These are phyloP conservation scores for Ustilago vetiveriae DNA, from an alignment of 1,284 basidiomycete species.

Conservation along the genomic window DNA sequence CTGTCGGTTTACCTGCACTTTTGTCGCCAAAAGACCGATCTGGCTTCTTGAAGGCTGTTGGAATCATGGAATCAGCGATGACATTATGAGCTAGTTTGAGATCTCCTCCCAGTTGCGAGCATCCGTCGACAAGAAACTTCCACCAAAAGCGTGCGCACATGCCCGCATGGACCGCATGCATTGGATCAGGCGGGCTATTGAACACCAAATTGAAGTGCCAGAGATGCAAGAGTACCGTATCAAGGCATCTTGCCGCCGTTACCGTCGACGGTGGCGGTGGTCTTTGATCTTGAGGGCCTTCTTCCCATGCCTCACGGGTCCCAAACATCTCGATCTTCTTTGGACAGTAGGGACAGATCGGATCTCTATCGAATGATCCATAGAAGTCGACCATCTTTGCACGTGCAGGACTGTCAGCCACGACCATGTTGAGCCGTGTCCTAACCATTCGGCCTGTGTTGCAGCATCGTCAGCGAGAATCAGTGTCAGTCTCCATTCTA, in stretches of 20 bases:
- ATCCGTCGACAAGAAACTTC: conserved; percentile 1
- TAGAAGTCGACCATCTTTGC: background rate
- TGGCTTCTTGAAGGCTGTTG: background rate
- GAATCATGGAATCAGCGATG: background rate
- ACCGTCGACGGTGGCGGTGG: background rate
- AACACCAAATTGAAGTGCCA: background rate
- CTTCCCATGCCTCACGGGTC: background rate
- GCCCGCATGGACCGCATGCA: conserved; percentile 9
- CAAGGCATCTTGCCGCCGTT: background rate
- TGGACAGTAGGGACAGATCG: background rate
- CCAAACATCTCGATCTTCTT: background rate
- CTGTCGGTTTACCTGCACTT: background rate
- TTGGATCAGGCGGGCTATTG: conserved; percentile 4
- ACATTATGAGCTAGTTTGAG: background rate
- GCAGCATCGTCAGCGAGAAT: too few relatives aligned
- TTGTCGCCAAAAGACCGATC: background rate
- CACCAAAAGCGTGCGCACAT: conserved; percentile 9
- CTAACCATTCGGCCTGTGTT: conserved; percentile 1
- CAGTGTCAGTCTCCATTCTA: too few relatives aligned
- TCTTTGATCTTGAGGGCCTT: background rate
- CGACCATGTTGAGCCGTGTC: conserved; percentile 1
- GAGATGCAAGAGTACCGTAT: conserved; percentile 1
- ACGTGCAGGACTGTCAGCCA: conserved; percentile 1
- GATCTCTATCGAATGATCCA: background rate
- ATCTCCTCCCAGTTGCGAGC: background rate